Conservation (phyloP, 495 filamentous ascomycete genomes). For the Tuber indicum region DNA sequence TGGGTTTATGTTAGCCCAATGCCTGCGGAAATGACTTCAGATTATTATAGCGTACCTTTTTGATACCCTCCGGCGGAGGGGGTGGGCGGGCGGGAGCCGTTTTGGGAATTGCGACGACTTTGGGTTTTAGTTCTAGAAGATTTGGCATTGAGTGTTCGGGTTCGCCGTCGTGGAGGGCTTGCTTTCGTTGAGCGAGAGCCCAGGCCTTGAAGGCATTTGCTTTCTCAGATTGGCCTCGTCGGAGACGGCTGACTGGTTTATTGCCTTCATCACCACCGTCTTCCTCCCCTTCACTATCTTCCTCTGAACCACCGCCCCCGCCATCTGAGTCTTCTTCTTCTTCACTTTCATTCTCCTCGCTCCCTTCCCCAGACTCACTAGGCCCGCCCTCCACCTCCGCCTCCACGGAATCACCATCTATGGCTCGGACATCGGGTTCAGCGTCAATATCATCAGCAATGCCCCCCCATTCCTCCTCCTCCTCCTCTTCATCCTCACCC, state of each 20-base stretch:
- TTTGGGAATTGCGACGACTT: background rate
- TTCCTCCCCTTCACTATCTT: constrained; percentile 32
- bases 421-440: background rate
- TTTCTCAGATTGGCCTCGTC: constrained; percentile 32
- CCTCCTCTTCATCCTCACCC: constrained; percentile 29
- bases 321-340: constrained; percentile 40
- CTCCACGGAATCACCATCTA: constrained; percentile 39
- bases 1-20: constrained; percentile 37
- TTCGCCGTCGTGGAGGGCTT: constrained; percentile 49
- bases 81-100: constrained; percentile 4
- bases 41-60: constrained; percentile 7
- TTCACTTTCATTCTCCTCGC: constrained; percentile 42
- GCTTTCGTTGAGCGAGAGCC: constrained; percentile 79
- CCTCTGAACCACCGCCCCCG: constrained; percentile 42
- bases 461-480: constrained; percentile 32
- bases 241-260: constrained; percentile 44
- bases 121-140: constrained; percentile 19
- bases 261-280: constrained; percentile 45
- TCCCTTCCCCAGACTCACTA: constrained; percentile 33
- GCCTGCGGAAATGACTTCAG: background rate
- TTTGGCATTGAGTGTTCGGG: constrained; percentile 31
- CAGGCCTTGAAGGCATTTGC: constrained; percentile 82
- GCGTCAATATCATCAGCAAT: constrained; percentile 24
- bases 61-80: constrained; percentile 31
- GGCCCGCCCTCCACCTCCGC: constrained; percentile 40